Evolutionary conservation across 2,329 filamentous ascomycete genomes (phyloP), one percentile per base, ranked within the genome.

Genomic region (Fusarium proliferatum): DNA sequence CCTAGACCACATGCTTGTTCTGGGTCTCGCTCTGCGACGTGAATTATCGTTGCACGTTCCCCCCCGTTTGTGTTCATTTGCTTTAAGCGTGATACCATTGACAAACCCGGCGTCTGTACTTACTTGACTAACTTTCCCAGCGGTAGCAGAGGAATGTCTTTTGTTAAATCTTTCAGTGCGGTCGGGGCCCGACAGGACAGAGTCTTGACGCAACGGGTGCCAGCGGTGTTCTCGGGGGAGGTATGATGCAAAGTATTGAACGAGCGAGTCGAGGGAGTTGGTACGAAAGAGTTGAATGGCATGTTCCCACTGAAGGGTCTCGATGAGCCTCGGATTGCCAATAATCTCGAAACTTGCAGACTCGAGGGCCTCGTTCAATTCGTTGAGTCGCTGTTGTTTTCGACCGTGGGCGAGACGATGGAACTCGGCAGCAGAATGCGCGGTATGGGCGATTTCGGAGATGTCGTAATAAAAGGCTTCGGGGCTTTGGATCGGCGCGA

Each of bases 401-500:
- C 88, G 87, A 59, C 83, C 79, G 67, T 84, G 82, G 78, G 89
- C 83, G 53, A 88, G 78, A 34, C 79, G 81, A 76, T 89, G 85
- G 73, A 89, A 88, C 74, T 89, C 86, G 43, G 85, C 84, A 53
- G 79, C 64, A 28, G 84, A 83, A 61, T 80, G 79, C 45, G 88
- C 87, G 38, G 82, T 79, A 75, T 80, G 82, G 28, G 88, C 87
- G 30, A 89, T 84, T 77, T 89, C 87, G 81, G 79, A 87, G 67
- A 89, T 88, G 74, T 89, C 88, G 78, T 88, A 86, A 76, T 89
- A 86, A 67, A 89, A 89, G 49, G 87, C 87, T 61, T 88, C 85
- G 67, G 86, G 84, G 77, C 89, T 87, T 75, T 89, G 87, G 23
- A 89, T 86, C 33, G 85, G 81, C 55, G 85, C 85, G 43, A 84